phyloP scores from a whole-genome alignment of 306 rosid genomes.

The Pyrus betulifolia region DNA sequence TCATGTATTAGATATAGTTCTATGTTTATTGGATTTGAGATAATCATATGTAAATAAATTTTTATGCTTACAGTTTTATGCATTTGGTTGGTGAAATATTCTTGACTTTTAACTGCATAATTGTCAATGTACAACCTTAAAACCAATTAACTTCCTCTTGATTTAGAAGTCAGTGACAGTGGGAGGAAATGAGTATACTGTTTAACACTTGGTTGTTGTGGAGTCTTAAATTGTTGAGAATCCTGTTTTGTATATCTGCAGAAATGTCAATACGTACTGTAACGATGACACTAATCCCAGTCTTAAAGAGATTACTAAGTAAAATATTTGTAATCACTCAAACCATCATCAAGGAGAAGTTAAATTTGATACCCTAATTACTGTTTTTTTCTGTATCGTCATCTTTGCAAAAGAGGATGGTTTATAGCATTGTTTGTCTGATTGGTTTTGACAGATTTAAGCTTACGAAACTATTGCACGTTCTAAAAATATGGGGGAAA shows the following conservation, averaged over 20 bases:
- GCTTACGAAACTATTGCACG: slow-evolving; percentile 23
- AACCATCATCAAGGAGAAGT: neutral
- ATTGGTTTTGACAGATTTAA: neutral
- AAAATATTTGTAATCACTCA: neutral
- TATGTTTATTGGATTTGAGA: no score
- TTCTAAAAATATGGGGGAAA: slow-evolving; percentile 93
- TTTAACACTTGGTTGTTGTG: neutral
- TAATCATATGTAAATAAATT: no score
- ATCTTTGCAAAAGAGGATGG: neutral
- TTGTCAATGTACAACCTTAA: neutral
- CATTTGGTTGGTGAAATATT: no score
- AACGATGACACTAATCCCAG: no score
- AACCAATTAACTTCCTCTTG: neutral
- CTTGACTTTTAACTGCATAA: no score
- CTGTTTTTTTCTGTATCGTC: neutral
- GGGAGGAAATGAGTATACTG: neutral
- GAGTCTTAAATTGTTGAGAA: neutral
- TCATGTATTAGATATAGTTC: no score
- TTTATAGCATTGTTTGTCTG: neutral
- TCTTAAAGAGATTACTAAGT: no score
- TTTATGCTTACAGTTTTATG: no score
- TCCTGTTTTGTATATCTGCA: no score
- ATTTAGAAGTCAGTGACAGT: neutral
- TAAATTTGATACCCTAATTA: neutral
- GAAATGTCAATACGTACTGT: no score